These are phyloP conservation scores for Paraleonurus japonicus DNA, from an alignment of 257 asterid species.

Conservation along the genomic window DNA sequence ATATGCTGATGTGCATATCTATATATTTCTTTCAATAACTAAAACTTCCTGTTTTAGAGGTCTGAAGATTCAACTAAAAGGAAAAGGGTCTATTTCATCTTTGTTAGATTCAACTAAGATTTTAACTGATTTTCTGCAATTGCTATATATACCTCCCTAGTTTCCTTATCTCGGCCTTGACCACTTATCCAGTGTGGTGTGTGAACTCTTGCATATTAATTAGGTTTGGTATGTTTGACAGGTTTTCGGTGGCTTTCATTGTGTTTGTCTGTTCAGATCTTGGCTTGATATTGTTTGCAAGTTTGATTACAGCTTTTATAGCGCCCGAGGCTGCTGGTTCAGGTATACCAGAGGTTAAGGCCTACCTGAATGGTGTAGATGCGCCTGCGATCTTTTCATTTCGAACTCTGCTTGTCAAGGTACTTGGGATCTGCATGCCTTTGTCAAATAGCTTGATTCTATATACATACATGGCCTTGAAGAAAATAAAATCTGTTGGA, in stretches of 20 bases:
- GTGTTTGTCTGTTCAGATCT: constrained; percentile 69
- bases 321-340: constrained; percentile 98
- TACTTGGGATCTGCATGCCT: constrained; percentile 16
- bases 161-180: not conserved
- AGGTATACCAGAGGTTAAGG: constrained; percentile 96
- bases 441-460: not conserved
- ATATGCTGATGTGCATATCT: not conserved
- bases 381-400: constrained; percentile 80
- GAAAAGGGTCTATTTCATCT: not conserved
- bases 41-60: not conserved
- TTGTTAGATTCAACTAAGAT: not conserved
- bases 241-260: constrained; percentile 61
- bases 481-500: not conserved
- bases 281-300: constrained; percentile 56
- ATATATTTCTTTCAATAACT: not conserved
- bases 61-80: not conserved
- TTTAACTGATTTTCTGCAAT: not conserved
- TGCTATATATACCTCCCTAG: not conserved
- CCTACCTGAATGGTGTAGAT: constrained; percentile 89
- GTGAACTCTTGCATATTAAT: constrained; percentile 14
- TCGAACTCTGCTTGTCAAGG: constrained; percentile 81
- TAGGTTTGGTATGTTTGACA: constrained; percentile 29
- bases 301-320: constrained; percentile 69
- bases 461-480: not conserved
- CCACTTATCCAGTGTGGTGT: not conserved